A percentile compares a stretch with the other conserved stretches of the same genome.
Conservation (phyloP, 345 rosid species). For the Bretschneidera sinensis region DNA sequence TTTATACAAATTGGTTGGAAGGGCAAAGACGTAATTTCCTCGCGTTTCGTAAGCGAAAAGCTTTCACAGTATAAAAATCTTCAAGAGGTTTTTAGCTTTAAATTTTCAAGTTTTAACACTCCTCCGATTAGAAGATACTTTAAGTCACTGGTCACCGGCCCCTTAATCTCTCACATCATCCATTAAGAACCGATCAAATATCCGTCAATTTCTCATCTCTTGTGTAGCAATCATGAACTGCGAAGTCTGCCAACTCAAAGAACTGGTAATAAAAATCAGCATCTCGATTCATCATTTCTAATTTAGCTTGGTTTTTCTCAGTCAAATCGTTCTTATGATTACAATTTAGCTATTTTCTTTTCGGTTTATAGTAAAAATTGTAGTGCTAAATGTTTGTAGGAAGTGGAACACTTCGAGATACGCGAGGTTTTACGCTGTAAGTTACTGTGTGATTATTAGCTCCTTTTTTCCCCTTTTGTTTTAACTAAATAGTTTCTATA, state of each 20-base stretch:
- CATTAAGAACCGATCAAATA: background rate
- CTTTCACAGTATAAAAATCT: no score
- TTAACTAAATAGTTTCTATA: background rate
- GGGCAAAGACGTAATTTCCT: background rate
- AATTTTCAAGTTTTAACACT: no score
- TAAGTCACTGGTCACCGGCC: background rate
- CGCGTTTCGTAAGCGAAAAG: no score
- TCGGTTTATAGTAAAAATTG: background rate
- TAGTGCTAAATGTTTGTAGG: constrained; percentile 32
- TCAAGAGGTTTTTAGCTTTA: background rate
- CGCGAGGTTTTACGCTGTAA: constrained; percentile 86
- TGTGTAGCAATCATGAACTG: constrained; percentile 61
- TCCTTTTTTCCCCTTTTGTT: no score
- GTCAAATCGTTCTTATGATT: constrained; percentile 1
- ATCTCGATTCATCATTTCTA: constrained; percentile 1
- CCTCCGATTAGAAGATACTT: background rate
- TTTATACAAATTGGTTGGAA: background rate
- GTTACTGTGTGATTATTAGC: constrained; percentile 21
- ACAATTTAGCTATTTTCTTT: background rate
- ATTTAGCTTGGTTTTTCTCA: constrained; percentile 10
- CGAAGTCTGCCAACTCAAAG: constrained; percentile 91
- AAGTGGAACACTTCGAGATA: constrained; percentile 80
- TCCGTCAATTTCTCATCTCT: constrained; percentile 1
- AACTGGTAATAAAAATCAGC: constrained; percentile 46
- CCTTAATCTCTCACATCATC: background rate